Evolutionary conservation across 2,329 filamentous ascomycete species (phyloP).

Genomic region (Pseudocercospora vitis): DNA sequence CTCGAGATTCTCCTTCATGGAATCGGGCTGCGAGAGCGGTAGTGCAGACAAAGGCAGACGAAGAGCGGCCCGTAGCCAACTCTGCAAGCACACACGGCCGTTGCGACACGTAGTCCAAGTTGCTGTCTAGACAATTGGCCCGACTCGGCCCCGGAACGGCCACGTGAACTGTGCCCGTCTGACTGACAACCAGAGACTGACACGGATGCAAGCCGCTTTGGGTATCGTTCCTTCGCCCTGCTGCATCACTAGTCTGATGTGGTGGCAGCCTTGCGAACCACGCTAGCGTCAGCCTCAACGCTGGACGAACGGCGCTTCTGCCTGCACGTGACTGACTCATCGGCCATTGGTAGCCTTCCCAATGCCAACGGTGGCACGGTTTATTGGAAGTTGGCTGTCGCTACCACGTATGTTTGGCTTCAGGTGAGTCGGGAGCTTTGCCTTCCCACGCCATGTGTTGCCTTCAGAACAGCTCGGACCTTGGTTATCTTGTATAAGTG

Average conservation of each 20-base stretch:
- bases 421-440: slow-evolving; percentile 2
- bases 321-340: slow-evolving; percentile 2
- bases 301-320: not conserved
- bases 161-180: not conserved
- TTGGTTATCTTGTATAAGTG: slow-evolving; percentile 1
- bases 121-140: no score
- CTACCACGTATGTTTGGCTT: not conserved
- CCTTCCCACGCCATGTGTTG: not conserved
- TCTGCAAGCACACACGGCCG: no score
- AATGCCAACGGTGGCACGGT: not conserved
- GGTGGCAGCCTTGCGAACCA: slow-evolving; percentile 2
- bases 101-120: no score
- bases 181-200: not conserved
- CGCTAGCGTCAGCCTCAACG: slow-evolving; percentile 4
- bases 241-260: slow-evolving; percentile 4
- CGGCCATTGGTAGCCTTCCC: slow-evolving; percentile 11
- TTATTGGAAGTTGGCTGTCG: not conserved
- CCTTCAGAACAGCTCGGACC: not conserved
- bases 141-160: not conserved
- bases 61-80: not conserved
- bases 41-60: slow-evolving; percentile 25
- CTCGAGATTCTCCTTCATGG: slow-evolving; percentile 9
- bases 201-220: not conserved
- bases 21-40: slow-evolving; percentile 19
- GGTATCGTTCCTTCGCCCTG: not conserved